Conservation (phyloP, 164 flowering plant genomes). For the Protea cynaroides region DNA sequence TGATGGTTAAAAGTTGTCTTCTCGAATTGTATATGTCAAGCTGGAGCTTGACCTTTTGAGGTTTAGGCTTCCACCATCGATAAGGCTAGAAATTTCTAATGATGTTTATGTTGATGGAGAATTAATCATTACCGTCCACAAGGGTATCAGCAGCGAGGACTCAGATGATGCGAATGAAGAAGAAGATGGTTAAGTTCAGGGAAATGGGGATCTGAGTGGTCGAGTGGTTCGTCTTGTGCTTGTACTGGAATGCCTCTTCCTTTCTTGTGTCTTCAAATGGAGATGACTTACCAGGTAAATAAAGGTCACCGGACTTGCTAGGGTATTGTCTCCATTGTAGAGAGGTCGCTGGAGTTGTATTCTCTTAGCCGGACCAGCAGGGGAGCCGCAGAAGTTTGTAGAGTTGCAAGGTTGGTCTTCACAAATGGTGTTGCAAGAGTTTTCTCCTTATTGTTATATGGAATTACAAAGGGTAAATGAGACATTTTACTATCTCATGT, state of each 20-base stretch:
- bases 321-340: too few species aligned
- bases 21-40: conserved; percentile 27
- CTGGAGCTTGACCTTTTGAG: conserved; percentile 82
- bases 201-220: too few species aligned
- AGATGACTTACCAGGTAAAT: too few species aligned
- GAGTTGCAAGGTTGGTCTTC: too few species aligned
- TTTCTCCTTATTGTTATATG: too few species aligned
- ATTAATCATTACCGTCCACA: conserved; percentile 81
- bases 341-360: too few species aligned
- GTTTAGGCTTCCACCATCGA: conserved; percentile 67
- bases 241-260: conserved; percentile 38
- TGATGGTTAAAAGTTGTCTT: neutral
- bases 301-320: too few species aligned
- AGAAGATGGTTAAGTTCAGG: neutral
- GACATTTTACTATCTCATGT: too few species aligned
- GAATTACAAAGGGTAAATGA: too few species aligned
- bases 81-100: conserved; percentile 63
- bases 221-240: conserved; percentile 43
- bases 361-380: too few species aligned
- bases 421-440: too few species aligned
- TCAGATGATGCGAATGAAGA: conserved; percentile 5
- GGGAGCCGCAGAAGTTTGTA: too few species aligned
- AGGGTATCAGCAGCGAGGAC: conserved; percentile 22
- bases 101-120: conserved; percentile 63
- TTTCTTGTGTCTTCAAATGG: conserved; percentile 8